Conservation (phyloP, 495 filamentous ascomycete genomes). For the Hyphodiscus hymeniophilus region DNA sequence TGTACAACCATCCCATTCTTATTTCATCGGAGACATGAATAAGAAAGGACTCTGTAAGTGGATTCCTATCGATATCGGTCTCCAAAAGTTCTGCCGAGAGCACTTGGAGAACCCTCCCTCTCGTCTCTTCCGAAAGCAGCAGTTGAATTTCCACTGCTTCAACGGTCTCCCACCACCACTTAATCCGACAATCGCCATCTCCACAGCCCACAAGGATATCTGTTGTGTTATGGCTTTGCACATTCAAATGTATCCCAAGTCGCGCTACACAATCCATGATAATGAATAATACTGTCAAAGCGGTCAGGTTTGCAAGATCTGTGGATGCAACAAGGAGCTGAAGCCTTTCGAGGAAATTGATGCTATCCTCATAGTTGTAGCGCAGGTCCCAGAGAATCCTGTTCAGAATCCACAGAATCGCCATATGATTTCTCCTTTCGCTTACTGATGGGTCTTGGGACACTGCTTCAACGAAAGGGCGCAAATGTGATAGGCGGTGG, state of each 20-base stretch:
- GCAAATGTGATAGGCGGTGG: neutral
- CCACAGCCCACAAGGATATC: neutral
- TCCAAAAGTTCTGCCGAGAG: neutral
- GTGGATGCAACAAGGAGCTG: neutral
- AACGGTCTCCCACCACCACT: neutral
- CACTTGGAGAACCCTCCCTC: neutral
- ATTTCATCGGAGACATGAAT: neutral
- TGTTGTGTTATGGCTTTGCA: neutral
- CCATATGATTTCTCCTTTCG: neutral
- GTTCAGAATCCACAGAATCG: neutral
- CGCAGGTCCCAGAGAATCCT: slow-evolving; percentile 1
- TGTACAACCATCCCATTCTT: neutral
- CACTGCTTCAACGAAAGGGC: neutral
- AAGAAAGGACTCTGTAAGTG: neutral
- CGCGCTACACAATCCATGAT: neutral
- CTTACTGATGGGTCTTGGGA: neutral
- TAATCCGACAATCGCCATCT: neutral
- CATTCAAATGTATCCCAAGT: neutral
- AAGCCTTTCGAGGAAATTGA: neutral
- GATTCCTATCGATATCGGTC: neutral
- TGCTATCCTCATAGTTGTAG: slow-evolving; percentile 1
- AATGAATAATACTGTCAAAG: neutral
- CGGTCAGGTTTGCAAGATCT: neutral
- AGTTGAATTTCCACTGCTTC: neutral
- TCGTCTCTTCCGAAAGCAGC: neutral